Percentiles rank a stretch among this genome's conserved stretches.
Conservation (phyloP, 2,329 filamentous ascomycete genomes). For the Pseudogymnoascus sp. region DNA sequence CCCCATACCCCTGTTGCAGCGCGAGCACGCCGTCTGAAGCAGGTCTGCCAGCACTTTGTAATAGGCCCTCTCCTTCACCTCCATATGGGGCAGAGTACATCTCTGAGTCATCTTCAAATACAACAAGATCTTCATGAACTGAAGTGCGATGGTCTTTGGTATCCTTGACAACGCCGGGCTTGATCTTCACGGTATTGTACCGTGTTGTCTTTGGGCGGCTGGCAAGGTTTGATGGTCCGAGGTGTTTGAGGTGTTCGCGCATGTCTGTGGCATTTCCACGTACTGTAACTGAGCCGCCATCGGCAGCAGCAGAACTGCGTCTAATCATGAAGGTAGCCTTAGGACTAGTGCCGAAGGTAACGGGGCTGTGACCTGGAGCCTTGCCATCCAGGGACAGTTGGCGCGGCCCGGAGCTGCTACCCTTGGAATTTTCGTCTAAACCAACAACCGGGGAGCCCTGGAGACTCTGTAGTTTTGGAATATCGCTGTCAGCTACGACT, state of each 20-base stretch:
- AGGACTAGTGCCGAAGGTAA: slow-evolving; percentile 24
- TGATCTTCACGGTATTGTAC: slow-evolving; percentile 60
- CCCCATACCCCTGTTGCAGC: slow-evolving; percentile 48
- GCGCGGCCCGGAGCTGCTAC: slow-evolving; percentile 31
- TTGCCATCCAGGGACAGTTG: not conserved
- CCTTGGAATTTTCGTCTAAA: not conserved
- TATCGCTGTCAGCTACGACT: slow-evolving; percentile 41
- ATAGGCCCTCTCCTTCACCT: slow-evolving; percentile 46
- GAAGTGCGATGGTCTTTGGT: slow-evolving; percentile 11
- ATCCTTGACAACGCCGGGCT: slow-evolving; percentile 34
- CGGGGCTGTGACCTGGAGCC: slow-evolving; percentile 14
- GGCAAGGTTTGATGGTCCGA: slow-evolving; percentile 61
- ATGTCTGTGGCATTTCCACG: slow-evolving; percentile 57
- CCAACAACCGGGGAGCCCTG: slow-evolving; percentile 11
- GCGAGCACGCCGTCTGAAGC: slow-evolving; percentile 61
- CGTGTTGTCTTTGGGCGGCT: slow-evolving; percentile 56
- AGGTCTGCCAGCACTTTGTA: slow-evolving; percentile 46
- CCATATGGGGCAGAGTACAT: slow-evolving; percentile 36
- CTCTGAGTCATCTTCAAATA: slow-evolving; percentile 20
- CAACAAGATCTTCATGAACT: slow-evolving; percentile 5
- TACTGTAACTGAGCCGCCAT: slow-evolving; percentile 49
- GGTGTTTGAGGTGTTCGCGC: slow-evolving; percentile 55
- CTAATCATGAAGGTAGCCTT: slow-evolving; percentile 53
- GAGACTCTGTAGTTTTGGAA: slow-evolving; percentile 23
- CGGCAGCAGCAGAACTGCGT: slow-evolving; percentile 47